Evolutionary conservation across 768 basidiomycete genomes (phyloP), one percentile per base, ranked within the genome.

Genomic region (Naganishia onofrii): DNA sequence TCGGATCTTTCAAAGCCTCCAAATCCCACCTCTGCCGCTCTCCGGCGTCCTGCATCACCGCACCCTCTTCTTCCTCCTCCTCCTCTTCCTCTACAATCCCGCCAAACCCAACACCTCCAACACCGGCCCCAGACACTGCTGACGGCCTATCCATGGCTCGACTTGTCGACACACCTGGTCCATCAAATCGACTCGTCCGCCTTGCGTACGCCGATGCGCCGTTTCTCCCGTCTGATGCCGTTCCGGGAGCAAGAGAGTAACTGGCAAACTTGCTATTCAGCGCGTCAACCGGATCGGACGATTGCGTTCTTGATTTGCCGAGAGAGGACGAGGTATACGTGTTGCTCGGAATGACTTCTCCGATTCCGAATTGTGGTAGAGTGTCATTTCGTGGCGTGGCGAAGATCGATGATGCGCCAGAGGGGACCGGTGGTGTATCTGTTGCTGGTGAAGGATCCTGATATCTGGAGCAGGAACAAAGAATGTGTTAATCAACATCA

Each of bases 1-100:
- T 85, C 21, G 93, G 90, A 74, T 86, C 84, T 74, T 90, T 88
- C 70, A 98, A 80, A 69, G 86, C 79, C 69, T 83, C 85, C 74
- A 87, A 81, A 77, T 90, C 78, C 88, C 69, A 85, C 72, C 28
- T 85, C 80, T 74, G 58, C 12, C 46, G 23, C 53, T 76, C 75
- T 34, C 76, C 76, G 21, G 71, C 75, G 21, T 67, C 71, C 1
- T 73, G 71, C 7, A 71, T 83, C 67, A 80, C 76, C 23, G 87
- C 77, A 85, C 86, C 80, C 89, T 91, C 77, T 51, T 79, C 80
- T 56, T 55, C 73, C 13, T 64, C 77, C 66, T n/a, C 77, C 75
- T n/a, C 77, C 75, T 74, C 82, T 82, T 6, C 84, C 83, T 71
- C 85, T 85, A 70, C 85, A 86, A 57, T 87, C 86, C 51, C 77